A percentile compares a stretch with the other conserved stretches of the same genome.
Evolutionary conservation across 129 eudicot species (phyloP).

Genomic region (Silybum marianum): DNA sequence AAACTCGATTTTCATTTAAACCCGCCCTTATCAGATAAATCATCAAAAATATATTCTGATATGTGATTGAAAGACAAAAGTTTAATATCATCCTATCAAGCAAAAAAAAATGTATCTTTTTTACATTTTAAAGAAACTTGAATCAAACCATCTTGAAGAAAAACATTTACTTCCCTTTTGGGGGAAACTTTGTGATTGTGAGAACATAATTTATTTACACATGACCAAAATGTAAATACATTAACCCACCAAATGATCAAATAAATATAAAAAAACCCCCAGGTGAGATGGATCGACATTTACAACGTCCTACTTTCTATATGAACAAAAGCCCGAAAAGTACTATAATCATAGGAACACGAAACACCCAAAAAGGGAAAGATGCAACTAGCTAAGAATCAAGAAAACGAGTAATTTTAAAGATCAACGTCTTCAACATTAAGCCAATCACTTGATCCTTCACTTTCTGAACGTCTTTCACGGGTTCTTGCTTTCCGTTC

Average conservation of each 20-base stretch:
- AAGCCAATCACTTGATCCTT: slow-evolving; percentile 71
- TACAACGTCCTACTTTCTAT: slow-evolving; percentile 21
- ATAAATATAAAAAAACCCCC: not conserved
- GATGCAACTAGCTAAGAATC: not conserved
- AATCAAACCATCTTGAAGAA: not conserved
- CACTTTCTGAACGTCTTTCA: slow-evolving; percentile 70
- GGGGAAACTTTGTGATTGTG: not conserved
- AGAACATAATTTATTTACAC: not conserved
- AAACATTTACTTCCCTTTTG: not conserved
- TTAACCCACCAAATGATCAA: not conserved
- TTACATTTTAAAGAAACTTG: not conserved
- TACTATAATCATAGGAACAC: not conserved
- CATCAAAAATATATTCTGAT: too few relatives aligned
- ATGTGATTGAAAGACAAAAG: too few relatives aligned
- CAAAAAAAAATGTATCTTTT: too few relatives aligned
- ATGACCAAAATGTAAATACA: not conserved
- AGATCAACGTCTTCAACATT: slow-evolving; percentile 63
- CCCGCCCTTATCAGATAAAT: too few relatives aligned
- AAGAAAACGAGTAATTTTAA: not conserved
- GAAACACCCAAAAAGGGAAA: not conserved
- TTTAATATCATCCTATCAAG: too few relatives aligned
- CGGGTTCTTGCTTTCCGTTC: slow-evolving; percentile 29
- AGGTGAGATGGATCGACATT: not conserved
- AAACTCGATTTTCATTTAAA: too few relatives aligned
- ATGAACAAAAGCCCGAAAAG: not conserved